phyloP scores from a whole-genome alignment of 805 yeast genomes.

The Sugiyamaella valdiviana region DNA sequence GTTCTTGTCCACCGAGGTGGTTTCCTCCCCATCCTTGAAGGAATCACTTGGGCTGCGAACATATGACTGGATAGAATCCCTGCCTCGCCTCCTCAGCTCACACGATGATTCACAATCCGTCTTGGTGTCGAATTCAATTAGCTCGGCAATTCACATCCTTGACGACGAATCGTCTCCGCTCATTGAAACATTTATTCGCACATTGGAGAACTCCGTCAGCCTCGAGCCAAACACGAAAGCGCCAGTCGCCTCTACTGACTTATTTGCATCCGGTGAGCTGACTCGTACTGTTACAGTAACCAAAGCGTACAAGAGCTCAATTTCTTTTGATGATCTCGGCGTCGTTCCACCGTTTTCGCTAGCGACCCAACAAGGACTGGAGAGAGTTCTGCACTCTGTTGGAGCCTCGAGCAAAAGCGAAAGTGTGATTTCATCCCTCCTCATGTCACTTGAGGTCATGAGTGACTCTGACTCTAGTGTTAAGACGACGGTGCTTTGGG shows the following conservation, averaged over 20 bases:
- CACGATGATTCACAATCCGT: constrained; percentile 24
- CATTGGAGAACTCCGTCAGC: neutral
- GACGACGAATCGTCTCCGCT: constrained; percentile 3
- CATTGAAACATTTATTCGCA: neutral
- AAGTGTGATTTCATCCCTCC: neutral
- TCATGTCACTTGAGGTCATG: neutral
- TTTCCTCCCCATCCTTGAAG: too few relatives aligned
- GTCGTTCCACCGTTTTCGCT: neutral
- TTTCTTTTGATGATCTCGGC: constrained; percentile 6
- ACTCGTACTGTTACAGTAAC: neutral
- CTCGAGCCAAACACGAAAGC: neutral
- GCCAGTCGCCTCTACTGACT: neutral
- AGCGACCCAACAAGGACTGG: neutral
- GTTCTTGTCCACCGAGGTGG: too few relatives aligned
- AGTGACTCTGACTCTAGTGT: neutral
- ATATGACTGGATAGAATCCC: constrained; percentile 27
- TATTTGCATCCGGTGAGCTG: neutral
- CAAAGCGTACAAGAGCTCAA: neutral
- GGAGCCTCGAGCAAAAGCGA: neutral
- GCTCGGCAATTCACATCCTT: constrained; percentile 7
- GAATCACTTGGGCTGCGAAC: too few relatives aligned
- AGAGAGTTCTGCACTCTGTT: neutral
- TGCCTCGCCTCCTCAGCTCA: constrained; percentile 21
- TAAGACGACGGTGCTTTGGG: neutral
- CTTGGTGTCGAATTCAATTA: constrained; percentile 13